Evolutionary conservation across 176 grass and related monocot genomes (phyloP), one percentile per base, ranked within the genome.

Genomic region (Poa pratensis): DNA sequence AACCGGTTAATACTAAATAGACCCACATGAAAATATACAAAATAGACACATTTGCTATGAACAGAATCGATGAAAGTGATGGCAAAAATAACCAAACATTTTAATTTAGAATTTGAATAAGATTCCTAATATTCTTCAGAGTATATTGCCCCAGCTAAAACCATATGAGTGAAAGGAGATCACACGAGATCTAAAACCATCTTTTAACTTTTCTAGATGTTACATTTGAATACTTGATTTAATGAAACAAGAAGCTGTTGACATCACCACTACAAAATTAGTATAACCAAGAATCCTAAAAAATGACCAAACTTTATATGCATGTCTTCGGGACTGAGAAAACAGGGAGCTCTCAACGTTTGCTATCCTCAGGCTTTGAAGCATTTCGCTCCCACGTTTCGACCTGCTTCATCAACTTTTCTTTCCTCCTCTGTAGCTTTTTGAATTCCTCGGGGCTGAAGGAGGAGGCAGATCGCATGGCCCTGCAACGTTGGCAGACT

Each of bases 401-500:
- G 0, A 99, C 90, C 73, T 88, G 90, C 84, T 89, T 89, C 50
- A 90, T 88, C 42, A 72, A 42, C 80, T 88, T 91, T 8, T 85
- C 91, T 82, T 89, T 92, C 39, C 48, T 83, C 87, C 2, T 78
- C 2, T 24, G 28, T 28, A 94, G 30, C 8, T 9, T 77, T 81
- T 73, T 71, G 69, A 94, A 53, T 75, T 96, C 97, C 43, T 81
- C 61, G 0, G 81, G 64, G 37, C 48, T 88, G 59, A 91, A 96
- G 46, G 91, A 35, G 91, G 91, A 10, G 85, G 91, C 79, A 99
- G 52, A 46, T 90, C 70, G 60, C 97, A 99, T 26, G 90, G 91
- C 3, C 88, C 75, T 18, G 83, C 70, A 64, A 86, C 84, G 3
- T 85, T 86, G 10, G 86, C 85, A 34, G 55, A 89, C 12, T 81